phyloP scores from a whole-genome alignment of 1,139 yeast species.

The Debaryomycetaceae sp. region DNA sequence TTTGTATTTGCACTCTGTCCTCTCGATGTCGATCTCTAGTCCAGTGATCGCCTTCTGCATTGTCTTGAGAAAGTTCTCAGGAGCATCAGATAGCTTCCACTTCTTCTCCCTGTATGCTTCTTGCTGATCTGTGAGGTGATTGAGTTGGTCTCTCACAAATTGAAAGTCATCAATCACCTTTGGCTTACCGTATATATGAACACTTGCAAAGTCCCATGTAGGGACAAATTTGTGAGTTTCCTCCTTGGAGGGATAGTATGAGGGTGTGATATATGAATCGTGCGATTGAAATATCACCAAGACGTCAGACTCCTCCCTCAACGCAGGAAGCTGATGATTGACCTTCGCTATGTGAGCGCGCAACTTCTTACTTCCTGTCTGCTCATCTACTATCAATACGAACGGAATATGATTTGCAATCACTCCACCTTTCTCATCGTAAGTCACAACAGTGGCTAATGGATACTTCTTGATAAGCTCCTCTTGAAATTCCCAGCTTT shows the following conservation, averaged over 20 bases:
- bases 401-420: conserved; percentile 64
- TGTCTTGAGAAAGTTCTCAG: conserved; percentile 42
- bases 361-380: conserved; percentile 38
- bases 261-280: conserved; percentile 57
- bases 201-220: conserved; percentile 68
- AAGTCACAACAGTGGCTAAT: conserved; percentile 50
- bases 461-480: conserved; percentile 46
- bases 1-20: conserved; percentile 57
- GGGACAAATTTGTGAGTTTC: conserved; percentile 65
- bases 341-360: conserved; percentile 56
- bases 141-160: conserved; percentile 47
- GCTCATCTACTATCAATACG: conserved; percentile 32
- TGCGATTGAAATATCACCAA: conserved; percentile 54
- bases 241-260: conserved; percentile 56
- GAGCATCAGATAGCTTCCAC: conserved; percentile 63
- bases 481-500: conserved; percentile 38
- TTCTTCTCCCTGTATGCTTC: conserved; percentile 29
- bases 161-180: conserved; percentile 43
- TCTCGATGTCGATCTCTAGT: conserved; percentile 48
- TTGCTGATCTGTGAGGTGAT: conserved; percentile 44
- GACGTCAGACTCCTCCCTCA: conserved; percentile 38
- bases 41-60: conserved; percentile 59
- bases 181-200: conserved; percentile 57
- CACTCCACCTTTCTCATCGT: conserved; percentile 30
- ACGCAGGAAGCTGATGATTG: conserved; percentile 51